These are phyloP conservation scores for Alternaria ethzedia DNA, from an alignment of 2,329 filamentous ascomycete species.

Conservation along the genomic window DNA sequence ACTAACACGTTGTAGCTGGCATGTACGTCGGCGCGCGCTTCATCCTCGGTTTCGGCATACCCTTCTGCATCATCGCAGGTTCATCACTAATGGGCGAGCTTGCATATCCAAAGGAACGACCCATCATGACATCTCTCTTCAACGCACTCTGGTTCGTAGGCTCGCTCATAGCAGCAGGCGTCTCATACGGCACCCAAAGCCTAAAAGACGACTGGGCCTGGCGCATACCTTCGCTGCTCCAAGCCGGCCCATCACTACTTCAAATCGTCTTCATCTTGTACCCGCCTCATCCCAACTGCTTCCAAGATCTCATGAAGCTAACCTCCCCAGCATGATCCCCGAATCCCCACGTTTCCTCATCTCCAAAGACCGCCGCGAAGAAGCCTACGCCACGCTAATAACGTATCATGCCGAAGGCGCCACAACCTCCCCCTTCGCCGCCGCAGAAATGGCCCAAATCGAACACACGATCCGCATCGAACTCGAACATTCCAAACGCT, in stretches of 20 bases:
- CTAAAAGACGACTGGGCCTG: conserved; percentile 69
- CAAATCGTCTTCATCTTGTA: conserved; percentile 68
- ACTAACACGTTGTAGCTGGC: conserved; percentile 14
- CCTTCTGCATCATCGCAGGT: conserved; percentile 67
- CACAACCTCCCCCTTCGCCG: conserved; percentile 63
- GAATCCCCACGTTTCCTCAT: conserved; percentile 72
- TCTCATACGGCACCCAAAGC: conserved; percentile 67
- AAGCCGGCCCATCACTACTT: conserved; percentile 65
- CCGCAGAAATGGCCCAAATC: conserved; percentile 71
- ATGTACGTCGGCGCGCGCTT: conserved; percentile 67
- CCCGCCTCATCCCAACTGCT: not conserved
- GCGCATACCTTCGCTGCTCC: conserved; percentile 69
- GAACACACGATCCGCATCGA: conserved; percentile 67
- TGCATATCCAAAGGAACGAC: conserved; percentile 71
- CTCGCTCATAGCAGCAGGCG: conserved; percentile 61
- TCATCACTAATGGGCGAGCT: conserved; percentile 70
- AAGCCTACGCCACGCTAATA: conserved; percentile 66
- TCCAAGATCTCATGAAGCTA: not conserved
- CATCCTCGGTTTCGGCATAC: conserved; percentile 70
- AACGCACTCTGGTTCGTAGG: conserved; percentile 72
- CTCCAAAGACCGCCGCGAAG: conserved; percentile 65
- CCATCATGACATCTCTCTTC: conserved; percentile 68
- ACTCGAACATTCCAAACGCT: conserved; percentile 56
- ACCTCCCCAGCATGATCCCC: conserved; percentile 52
- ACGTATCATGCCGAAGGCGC: conserved; percentile 70